Evolutionary conservation across 1,139 yeast species (phyloP).

Genomic region (Suhomyces maxii): DNA sequence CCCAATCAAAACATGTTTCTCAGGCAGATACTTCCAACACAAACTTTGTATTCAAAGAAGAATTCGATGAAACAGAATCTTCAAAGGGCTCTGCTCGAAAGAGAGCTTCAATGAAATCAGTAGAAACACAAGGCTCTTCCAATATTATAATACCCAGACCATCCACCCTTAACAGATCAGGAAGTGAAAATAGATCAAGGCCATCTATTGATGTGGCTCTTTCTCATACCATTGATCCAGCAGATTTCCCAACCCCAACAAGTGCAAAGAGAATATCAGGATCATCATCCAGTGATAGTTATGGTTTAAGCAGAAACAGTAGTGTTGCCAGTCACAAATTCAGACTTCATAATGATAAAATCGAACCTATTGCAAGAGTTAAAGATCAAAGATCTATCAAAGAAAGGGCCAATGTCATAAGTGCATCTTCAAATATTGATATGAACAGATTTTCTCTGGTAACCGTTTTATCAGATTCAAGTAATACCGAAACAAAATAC

Average conservation of each 20-base stretch:
- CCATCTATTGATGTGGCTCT: constrained; percentile 16
- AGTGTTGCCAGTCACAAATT: constrained; percentile 16
- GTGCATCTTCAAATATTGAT: constrained; percentile 22
- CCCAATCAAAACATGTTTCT: constrained; percentile 7
- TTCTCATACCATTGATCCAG: constrained; percentile 9
- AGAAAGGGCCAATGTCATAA: constrained; percentile 17
- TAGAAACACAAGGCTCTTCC: constrained; percentile 10
- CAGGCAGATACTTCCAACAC: constrained; percentile 4
- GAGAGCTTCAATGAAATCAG: constrained; percentile 5
- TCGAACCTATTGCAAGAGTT: constrained; percentile 10
- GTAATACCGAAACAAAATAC: constrained; percentile 16
- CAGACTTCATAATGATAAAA: constrained; percentile 13
- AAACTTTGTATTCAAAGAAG: constrained; percentile 30
- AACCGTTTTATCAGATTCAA: constrained; percentile 15
- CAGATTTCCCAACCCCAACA: constrained; percentile 1
- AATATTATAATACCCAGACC: constrained; percentile 9
- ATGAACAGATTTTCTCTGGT: constrained; percentile 17
- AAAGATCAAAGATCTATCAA: constrained; percentile 9
- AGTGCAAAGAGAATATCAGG: constrained; percentile 6
- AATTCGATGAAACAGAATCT: constrained; percentile 27
- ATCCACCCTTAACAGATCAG: not conserved
- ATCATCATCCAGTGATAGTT: constrained; percentile 7
- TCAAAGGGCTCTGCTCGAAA: not conserved
- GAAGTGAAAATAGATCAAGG: constrained; percentile 1
- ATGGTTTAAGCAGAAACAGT: constrained; percentile 4